Evolutionary conservation across 108 stramenopile genomes (phyloP).

Genomic region (Licmophora abbreviata): DNA sequence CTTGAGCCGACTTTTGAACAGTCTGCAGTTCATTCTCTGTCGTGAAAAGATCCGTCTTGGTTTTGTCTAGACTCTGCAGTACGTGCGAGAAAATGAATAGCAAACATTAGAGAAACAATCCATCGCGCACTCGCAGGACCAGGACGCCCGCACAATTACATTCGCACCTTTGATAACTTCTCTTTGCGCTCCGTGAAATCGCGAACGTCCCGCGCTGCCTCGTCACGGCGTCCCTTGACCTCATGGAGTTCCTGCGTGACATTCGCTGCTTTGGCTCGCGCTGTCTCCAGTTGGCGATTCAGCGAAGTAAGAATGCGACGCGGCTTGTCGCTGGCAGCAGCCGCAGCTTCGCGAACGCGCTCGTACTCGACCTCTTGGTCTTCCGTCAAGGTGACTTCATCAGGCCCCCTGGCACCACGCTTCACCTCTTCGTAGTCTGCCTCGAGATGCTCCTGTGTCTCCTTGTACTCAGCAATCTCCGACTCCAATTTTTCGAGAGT

Average conservation of each 20-base stretch:
- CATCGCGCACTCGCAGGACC: background rate
- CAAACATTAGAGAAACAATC: conserved; percentile 3
- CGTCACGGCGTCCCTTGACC: conserved; percentile 33
- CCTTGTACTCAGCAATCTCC: conserved; percentile 43
- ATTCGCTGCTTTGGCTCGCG: conserved; percentile 54
- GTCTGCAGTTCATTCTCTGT: conserved; percentile 51
- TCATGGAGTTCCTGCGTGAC: conserved; percentile 54
- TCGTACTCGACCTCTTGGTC: conserved; percentile 84
- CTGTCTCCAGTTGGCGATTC: conserved; percentile 50
- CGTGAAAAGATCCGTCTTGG: conserved; percentile 36
- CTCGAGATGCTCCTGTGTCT: conserved; percentile 41
- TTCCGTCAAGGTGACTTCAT: conserved; percentile 55
- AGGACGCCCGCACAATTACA: background rate
- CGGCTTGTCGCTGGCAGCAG: conserved; percentile 69
- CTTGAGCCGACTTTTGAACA: conserved; percentile 39
- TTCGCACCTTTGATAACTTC: conserved; percentile 44
- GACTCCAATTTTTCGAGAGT: conserved; percentile 36
- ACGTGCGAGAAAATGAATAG: conserved; percentile 4
- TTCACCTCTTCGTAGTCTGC: conserved; percentile 83
- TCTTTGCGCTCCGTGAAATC: conserved; percentile 46
- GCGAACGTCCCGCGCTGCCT: conserved; percentile 36
- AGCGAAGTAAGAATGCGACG: conserved; percentile 39
- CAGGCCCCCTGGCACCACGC: conserved; percentile 37
- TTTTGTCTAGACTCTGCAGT: conserved; percentile 54
- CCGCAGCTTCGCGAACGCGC: conserved; percentile 68